Evolutionary conservation across 2,329 filamentous ascomycete genomes (phyloP), one percentile per base, ranked within the genome.

Genomic region (Neobulgaria alba): DNA sequence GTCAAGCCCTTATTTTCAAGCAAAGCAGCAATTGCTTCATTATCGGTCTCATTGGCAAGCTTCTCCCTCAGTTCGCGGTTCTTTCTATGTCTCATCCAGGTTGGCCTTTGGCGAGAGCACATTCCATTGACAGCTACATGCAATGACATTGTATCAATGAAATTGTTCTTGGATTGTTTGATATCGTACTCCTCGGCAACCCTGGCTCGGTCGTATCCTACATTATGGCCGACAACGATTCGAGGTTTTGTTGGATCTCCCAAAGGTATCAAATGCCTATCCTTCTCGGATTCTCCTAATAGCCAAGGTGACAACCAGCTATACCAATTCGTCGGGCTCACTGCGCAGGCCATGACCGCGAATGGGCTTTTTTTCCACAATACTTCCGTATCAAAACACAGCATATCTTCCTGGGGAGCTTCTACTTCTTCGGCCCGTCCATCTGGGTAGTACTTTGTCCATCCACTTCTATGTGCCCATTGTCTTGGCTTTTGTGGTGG

Each of bases 101-200:
- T 95, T 7, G 93, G 92, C 36, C 92, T 77, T 62, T 98, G 92
- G 50, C 85, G 82, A 16, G 92, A 96, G 63, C 92, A 98, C 92
- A 98, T 98, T 47, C 92, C 92, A 59, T 98, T 98, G 17, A 95
- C 90, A 2, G 93, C 93, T 5, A 95, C 90, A 60, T 98, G 92
- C 15, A 98, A 68, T 2, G 90, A 96, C 92, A 98, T 98, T 20
- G 92, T 98, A 60, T 98, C 92, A 38, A 98, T 65, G 59, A 95
- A 98, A 32, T 77, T 82, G 52, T 88, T 96, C 29, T 79, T 77
- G 1, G 86, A 82, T 61, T 95, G 90, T 40, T 77, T 69, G 30
- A 96, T 63, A 55, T 81, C 74, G 60, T 98, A 98, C 60, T 98
- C 92, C 59, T 98, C 92, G 15, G 80, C 64, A 40, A 95, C 77